Evolutionary conservation across 2,329 filamentous ascomycete genomes (phyloP).

Genomic region (Whalleya microplaca): DNA sequence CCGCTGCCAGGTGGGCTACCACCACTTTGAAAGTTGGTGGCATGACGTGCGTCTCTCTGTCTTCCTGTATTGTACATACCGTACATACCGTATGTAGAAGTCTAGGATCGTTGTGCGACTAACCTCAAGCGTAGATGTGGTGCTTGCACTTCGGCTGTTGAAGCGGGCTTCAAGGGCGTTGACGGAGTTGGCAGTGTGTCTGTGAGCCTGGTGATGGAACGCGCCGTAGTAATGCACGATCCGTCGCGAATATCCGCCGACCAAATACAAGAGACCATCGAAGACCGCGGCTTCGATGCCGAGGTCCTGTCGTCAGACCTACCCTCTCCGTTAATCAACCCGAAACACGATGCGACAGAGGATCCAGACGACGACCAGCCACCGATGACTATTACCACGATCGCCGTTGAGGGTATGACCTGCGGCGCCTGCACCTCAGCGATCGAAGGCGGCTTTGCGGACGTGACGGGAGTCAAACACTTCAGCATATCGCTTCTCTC

Average conservation of each 20-base stretch:
- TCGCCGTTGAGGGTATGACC: constrained; percentile 86
- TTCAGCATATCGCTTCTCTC: constrained; percentile 85
- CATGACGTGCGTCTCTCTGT: constrained; percentile 62
- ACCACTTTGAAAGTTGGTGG: constrained; percentile 91
- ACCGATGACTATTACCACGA: constrained; percentile 66
- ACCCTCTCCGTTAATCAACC: constrained; percentile 55
- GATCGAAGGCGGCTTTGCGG: constrained; percentile 78
- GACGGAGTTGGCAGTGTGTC: constrained; percentile 84
- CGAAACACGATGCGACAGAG: constrained; percentile 39
- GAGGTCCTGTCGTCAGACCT: constrained; percentile 83
- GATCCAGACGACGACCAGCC: constrained; percentile 43
- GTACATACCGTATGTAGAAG: too few relatives aligned
- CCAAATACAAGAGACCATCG: constrained; percentile 80
- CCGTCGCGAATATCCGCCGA: constrained; percentile 73
- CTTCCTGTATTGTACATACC: background rate
- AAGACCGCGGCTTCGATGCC: constrained; percentile 91
- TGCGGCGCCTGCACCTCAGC: constrained; percentile 89
- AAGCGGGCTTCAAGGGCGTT: constrained; percentile 83
- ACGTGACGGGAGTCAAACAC: constrained; percentile 71
- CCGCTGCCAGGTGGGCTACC: constrained; percentile 73
- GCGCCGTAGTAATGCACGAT: constrained; percentile 93
- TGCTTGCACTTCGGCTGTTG: constrained; percentile 93
- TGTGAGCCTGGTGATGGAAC: constrained; percentile 91
- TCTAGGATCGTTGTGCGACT: too few relatives aligned
- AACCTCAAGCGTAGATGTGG: constrained; percentile 67